Base-by-base conservation (phyloP, 2,329 filamentous ascomycete species). In the Penicillium sp. region DNA sequence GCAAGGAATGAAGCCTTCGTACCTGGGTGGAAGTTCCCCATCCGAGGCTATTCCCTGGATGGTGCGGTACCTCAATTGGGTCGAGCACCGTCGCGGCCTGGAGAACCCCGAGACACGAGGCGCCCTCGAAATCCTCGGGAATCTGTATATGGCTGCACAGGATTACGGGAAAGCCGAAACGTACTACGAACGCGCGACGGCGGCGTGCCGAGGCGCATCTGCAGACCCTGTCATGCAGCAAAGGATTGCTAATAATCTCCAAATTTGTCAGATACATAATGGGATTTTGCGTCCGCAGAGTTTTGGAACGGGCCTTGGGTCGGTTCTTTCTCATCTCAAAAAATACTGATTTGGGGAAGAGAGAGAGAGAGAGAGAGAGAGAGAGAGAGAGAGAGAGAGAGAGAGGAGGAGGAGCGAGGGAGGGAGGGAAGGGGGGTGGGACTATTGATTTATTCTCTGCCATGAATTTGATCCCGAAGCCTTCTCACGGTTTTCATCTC, bases 51-150 rank as follows among this genome's bases (percentile, higher is more conserved):
- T 55, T 9, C 63, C 63, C 1, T 65, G 63, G 63, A 34, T 66
- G 13, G 27, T 43, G 3, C 60, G 63, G n/a, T 65, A 62, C 46
- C 47, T 65, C 18, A 44, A 48, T 8, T 66, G 63, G 63, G 52
- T 54, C 3, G 59, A 62, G 39, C 39, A 44, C 3, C 55, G 57
- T 25, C 56, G 56, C 43, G 60, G 62, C 28, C 37, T 46, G 9
- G 48, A 55, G 2, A 55, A 54, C 13, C 52, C 50, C 1, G 63
- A 66, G n/a, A 56, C 58, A 0, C 55, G 56, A 18, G 45, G 50
- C 6, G 50, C 57, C 2, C 46, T 65, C 9, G 47, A 51, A 25
- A 47, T 64, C 46, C 42, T 66, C 5, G 63, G 47, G 1, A 60
- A 51, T 25, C 26, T 65, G 27, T 57, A 64, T 37, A 51, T 64